Evolutionary conservation across 2,329 filamentous ascomycete species (phyloP).

Genomic region (Thielaviopsis punctulata): DNA sequence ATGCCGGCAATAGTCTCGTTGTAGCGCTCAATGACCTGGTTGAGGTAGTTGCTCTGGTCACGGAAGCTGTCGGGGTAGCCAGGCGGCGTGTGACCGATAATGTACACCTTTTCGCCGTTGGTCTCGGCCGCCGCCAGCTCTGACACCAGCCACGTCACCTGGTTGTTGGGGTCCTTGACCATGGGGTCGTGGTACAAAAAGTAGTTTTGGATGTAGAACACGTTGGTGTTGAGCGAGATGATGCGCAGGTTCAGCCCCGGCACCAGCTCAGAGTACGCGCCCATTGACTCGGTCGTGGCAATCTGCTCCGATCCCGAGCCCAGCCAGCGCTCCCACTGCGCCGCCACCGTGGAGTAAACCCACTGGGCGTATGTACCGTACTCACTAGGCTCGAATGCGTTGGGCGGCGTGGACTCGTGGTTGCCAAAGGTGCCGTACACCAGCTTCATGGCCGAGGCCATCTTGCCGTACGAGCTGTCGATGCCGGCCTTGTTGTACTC

Average conservation of each 20-base stretch:
- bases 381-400: slow-evolving; percentile 28
- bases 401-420: slow-evolving; percentile 37
- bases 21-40: slow-evolving; percentile 37
- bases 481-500: slow-evolving; percentile 21
- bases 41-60: slow-evolving; percentile 33
- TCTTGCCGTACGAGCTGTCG: slow-evolving; percentile 28
- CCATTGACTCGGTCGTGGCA: slow-evolving; percentile 23
- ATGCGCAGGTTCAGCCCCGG: slow-evolving; percentile 31
- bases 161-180: slow-evolving; percentile 31
- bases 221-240: slow-evolving; percentile 42
- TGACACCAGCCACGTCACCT: slow-evolving; percentile 34
- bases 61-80: slow-evolving; percentile 34
- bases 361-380: slow-evolving; percentile 28
- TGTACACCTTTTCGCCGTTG: slow-evolving; percentile 34
- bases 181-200: slow-evolving; percentile 34
- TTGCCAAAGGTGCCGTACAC: slow-evolving; percentile 40
- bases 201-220: slow-evolving; percentile 42
- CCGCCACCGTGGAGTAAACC: slow-evolving; percentile 32
- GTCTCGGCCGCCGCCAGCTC: slow-evolving; percentile 37
- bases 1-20: slow-evolving; percentile 34
- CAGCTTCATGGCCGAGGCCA: slow-evolving; percentile 24
- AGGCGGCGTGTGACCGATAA: slow-evolving; percentile 40
- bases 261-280: slow-evolving; percentile 31
- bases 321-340: slow-evolving; percentile 31
- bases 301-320: slow-evolving; percentile 19